These are phyloP conservation scores for Aspergillus latus DNA, from an alignment of 2,329 filamentous ascomycete species.

Conservation along the genomic window DNA sequence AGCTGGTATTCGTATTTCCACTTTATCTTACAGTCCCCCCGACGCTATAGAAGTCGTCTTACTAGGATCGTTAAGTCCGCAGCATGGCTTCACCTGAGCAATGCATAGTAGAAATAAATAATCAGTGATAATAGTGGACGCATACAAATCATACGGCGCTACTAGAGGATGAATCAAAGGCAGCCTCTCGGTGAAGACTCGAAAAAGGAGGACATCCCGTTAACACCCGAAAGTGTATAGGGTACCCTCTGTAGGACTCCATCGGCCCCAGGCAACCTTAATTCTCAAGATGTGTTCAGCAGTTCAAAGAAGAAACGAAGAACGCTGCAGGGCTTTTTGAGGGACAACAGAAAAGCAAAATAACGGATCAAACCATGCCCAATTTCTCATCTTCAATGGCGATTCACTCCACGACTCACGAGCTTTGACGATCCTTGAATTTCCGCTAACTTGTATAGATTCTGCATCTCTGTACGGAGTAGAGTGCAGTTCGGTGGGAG, in stretches of 20 bases:
- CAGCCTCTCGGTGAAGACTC: neutral
- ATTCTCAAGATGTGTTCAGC: neutral
- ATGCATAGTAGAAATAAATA: neutral
- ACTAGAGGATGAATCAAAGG: neutral
- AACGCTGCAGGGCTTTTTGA: constrained; percentile 4
- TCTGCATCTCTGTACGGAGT: too few relatives aligned
- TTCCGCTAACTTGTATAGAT: neutral
- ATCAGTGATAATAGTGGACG: neutral
- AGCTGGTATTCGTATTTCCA: constrained; percentile 7
- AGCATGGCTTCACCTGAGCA: too few relatives aligned
- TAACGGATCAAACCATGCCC: constrained; percentile 7
- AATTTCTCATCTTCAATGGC: constrained; percentile 7
- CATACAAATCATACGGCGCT: neutral
- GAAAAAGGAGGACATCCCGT: neutral
- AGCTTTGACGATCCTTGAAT: neutral
- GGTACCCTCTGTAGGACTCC: neutral
- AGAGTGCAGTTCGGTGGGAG: too few relatives aligned
- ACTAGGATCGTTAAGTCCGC: neutral
- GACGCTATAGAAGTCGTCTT: neutral
- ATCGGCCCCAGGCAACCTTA: constrained; percentile 13
- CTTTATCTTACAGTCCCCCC: constrained; percentile 1
- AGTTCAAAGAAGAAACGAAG: constrained; percentile 5
- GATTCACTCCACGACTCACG: neutral
- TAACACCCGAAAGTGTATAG: constrained; percentile 9
- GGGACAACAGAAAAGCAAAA: neutral